phyloP scores from a whole-genome alignment of 768 basidiomycete species.

The Hemileccinum impolitum region DNA sequence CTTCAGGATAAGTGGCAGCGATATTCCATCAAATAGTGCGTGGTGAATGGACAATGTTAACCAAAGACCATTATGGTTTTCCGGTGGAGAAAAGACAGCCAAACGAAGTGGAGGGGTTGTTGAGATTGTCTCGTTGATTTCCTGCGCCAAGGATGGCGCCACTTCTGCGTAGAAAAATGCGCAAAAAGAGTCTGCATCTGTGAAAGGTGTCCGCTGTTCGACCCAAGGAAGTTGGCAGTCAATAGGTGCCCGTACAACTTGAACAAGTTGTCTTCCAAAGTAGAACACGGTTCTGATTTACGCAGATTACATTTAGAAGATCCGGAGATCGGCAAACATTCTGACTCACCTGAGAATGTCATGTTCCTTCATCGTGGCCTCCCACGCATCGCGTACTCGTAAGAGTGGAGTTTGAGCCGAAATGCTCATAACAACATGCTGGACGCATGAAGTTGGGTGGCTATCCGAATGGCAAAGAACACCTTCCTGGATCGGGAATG shows the following conservation, averaged over 20 bases:
- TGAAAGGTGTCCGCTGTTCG: constrained; percentile 7
- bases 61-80: neutral
- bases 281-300: constrained; percentile 30
- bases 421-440: constrained; percentile 39
- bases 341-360: constrained; percentile 28
- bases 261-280: constrained; percentile 27
- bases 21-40: constrained; percentile 33
- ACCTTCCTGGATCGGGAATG: constrained; percentile 47
- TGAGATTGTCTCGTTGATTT: constrained; percentile 23
- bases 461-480: constrained; percentile 41
- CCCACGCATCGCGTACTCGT: constrained; percentile 35
- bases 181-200: constrained; percentile 16
- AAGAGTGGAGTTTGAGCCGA: constrained; percentile 17
- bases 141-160: constrained; percentile 19
- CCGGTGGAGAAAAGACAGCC: constrained; percentile 6
- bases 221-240: constrained; percentile 15
- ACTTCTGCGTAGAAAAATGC: constrained; percentile 19
- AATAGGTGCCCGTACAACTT: constrained; percentile 23
- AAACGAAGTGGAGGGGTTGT: constrained; percentile 17
- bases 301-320: neutral
- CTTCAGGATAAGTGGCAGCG: constrained; percentile 28
- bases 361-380: constrained; percentile 20
- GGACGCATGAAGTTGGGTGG: constrained; percentile 40
- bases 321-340: neutral
- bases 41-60: constrained; percentile 33